Base-by-base conservation (phyloP, 768 basidiomycete genomes). In the Kwoniella sp. region DNA sequence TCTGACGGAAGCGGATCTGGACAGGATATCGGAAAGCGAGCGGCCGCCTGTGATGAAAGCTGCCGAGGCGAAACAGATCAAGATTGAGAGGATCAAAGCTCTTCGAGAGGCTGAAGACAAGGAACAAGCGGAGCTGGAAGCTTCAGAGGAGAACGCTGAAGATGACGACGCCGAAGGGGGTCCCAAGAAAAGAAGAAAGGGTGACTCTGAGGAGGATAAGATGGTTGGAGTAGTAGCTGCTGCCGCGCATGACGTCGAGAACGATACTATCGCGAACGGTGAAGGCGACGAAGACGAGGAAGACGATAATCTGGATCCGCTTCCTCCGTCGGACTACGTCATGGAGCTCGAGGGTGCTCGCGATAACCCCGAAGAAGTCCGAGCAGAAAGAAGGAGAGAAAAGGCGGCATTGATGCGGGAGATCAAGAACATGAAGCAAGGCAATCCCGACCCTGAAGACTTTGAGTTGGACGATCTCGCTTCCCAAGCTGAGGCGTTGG, bases 1-100 rank as follows among this genome's bases (percentile, higher is more conserved):
- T 54, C 89, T 94, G 25, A 74, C 55, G n/a, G 71, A 70, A 51
- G 66, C 58, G 45, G 71, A 74, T 41, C 59, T 69, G 37, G 66
- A 69, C 31, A 53, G 53, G 59, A 50, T 51, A 15, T 61, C 66
- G 47, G 48, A 30, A 48, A 71, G 53, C 54, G 77, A 76, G 51
- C 67, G 68, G 31, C 75, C 75, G 20, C 75, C 72, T 17, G 71
- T 72, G 26, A 71, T 72, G 26, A 75, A 63, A 63, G 8, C 61
- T 47, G 54, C 67, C 54, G 57, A 57, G 54, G 37, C 22, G 37
- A 51, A 48, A 61, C 67, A 59, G 55, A 54, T 65, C 41, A 71
- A 67, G 60, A 55, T 57, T 62, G 67, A 71, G 67, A 68, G 68
- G 56, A 47, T 65, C 48, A 65, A 56, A 59, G 51, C 50, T 26